Base-by-base conservation (phyloP, 1,139 yeast genomes). In the Pichia sp. region DNA sequence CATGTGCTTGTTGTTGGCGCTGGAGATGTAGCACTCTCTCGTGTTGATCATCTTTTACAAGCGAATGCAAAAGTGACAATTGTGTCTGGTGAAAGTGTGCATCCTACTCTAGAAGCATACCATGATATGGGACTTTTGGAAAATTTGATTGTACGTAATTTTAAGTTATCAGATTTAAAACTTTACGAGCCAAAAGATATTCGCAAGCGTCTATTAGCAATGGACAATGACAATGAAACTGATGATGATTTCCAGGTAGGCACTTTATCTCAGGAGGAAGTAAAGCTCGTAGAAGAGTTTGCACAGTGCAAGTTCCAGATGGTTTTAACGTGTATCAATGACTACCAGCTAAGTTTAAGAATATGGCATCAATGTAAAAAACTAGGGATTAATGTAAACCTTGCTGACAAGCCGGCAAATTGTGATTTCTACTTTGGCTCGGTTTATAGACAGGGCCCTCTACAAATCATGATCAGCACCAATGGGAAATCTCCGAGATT, bases 401-500 rank as follows among this genome's bases (percentile, higher is more conserved):
- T 87, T 43, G 96, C 96, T 2, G 96, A 88, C 66, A 86, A 86
- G 57, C 96, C 96, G 2, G 78, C 80, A 16, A 70, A 83, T 56
- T 88, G 96, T 70, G 96, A 88, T 66, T 88, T 87, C 66, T 88
- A 87, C 70, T 88, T 87, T 67, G 96, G 96, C 1, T 80, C 91
- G 26, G 83, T 85, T 74, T 82, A 82, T 64, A 78, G 87, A 62
- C 80, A 80, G 56, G 95, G 90, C n/a, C 82, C 83, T 25, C 70
- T 88, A 48, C 95, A 87, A 64, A 78, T 88, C 34, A 85, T 88
- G 90, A 85, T 88, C 9, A 82, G 89, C 34, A 87, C 96, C 21
- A 87, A 87, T 64, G 96, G 96, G 8, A 80, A 83, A 60, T 85
- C 91, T 1, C 96, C 96, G 0, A 69, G 95, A 47, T 75, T 88